phyloP scores from a whole-genome alignment of 2,329 filamentous ascomycete species.

The Trichophyton simii region DNA sequence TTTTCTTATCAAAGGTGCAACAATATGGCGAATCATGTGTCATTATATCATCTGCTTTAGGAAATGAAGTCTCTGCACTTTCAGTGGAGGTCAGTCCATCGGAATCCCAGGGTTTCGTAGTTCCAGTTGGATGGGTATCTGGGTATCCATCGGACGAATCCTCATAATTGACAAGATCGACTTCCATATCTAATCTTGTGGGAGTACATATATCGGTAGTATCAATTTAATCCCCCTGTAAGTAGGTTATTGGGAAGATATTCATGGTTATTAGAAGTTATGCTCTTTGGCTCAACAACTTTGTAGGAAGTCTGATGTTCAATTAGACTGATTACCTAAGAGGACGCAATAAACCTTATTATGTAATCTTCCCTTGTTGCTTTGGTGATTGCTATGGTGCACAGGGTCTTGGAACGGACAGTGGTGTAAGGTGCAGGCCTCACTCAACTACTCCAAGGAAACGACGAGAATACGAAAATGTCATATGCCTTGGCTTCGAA shows the following conservation, averaged over 20 bases:
- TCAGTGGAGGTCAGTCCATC: neutral
- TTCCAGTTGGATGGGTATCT: neutral
- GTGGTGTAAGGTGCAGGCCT: neutral
- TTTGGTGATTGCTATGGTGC: neutral
- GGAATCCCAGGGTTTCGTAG: neutral
- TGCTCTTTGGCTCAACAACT: neutral
- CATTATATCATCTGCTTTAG: neutral
- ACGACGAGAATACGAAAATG: slow-evolving; percentile 18
- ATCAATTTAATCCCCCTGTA: neutral
- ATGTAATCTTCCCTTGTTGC: neutral
- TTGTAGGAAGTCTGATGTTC: neutral
- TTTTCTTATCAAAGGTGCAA: neutral
- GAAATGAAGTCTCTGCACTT: neutral
- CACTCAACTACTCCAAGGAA: neutral
- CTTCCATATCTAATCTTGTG: neutral
- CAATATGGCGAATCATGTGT: neutral
- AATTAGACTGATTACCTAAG: neutral
- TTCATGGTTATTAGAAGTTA: neutral
- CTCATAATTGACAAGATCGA: neutral
- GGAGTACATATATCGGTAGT: neutral
- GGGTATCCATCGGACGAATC: neutral
- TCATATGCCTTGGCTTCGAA: slow-evolving; percentile 36
- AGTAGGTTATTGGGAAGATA: too few relatives aligned
- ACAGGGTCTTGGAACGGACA: neutral
- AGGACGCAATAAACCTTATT: neutral